Base-by-base conservation (phyloP, 2,329 filamentous ascomycete species). In the Paracoccidioides brasiliensis region DNA sequence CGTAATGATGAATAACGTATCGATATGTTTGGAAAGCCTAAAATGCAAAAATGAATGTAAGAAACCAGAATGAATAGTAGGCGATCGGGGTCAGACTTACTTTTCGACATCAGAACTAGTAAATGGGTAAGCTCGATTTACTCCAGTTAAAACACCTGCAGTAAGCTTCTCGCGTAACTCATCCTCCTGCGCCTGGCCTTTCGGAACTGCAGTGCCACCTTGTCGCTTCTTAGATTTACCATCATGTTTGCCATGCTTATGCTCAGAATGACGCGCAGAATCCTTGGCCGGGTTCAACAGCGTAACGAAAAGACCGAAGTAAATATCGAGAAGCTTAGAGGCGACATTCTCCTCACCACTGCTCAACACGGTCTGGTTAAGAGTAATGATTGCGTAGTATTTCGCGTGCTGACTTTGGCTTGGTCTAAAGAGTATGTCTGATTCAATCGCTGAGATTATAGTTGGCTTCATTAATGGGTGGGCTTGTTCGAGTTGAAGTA, bases 91-190 rank as follows among this genome's bases (percentile, higher is more conserved):
- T 30, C 10, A 40, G 32, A 6, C 81, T 67, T 76, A 89, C 78
- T 82, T 83, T 45, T 83, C 81, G 62, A 88, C 83, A 65, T 93
- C 88, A 0, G 86, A 83, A 60, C 85, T 85, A 9, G 90, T 86
- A 69, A 96, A 98, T 0, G 94, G 93, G 63, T 95, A 90, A 7
- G 93, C 90, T 62, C 93, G 87, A 70, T 98, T 98, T 61, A 98
- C 89, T 63, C 93, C 93, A 10, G 90, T 94, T 64, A 98, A 74
- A 53, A 98, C 83, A 35, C 89, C 89, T 10, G 93, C 94, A 14
- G 94, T 86, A 62, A 98, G 78, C 74, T 97, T 98, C 66, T 97
- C 91, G 5, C 84, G 84, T 45, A 88, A 80, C 66, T 95, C 88
- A 48, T 83, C 79, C 56, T 81, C 81, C 53, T 74, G 72, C 32